Evolutionary conservation across 371 early-diverging fungal genomes (phyloP), one percentile per base, ranked within the genome.

Genomic region (Sporodiniella umbellata): DNA sequence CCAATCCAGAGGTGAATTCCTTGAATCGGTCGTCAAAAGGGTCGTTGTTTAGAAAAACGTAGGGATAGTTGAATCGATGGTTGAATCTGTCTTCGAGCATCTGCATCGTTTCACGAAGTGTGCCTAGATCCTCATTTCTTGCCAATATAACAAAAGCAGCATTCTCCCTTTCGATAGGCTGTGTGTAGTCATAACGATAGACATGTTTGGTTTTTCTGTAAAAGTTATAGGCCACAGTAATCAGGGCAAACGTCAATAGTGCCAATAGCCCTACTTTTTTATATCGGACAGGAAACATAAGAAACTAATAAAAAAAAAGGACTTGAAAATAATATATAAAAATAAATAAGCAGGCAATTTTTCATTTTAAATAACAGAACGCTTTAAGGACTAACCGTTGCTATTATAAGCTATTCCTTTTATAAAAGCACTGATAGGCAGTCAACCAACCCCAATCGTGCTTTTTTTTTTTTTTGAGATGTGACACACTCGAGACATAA

Each of bases 21-120:
- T 66, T 80, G 52, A 80, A 80, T 43, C 75, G 60, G 3, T 68
- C 64, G 8, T 72, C 60, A 47, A 93, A 92, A 1, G 82, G 83
- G 42, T 72, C 68, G 53, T 92, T 79, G 58, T 85, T 86, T 10
- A 86, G 51, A 47, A 84, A 77, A 0, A 92, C 83, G 62, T 90
- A 92, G 17, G 93, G 93, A 54, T 93, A 93, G 51, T 77, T 51
- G 60, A 78, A 87, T 23, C 78, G 72, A 43, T 61, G 60, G 57
- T 93, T 93, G 59, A 88, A 92, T 44, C 76, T 62, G 49, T 83
- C 79, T 61, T 94, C 92, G 33, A 92, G 73, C 64, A 84, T 76
- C 28, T 63, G 72, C 58, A 96, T 70, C 0, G 91, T 73, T 7
- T 47, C 49, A 23, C 64, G 59, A 43, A 94, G 78, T 1, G 74